Evolutionary conservation across 2,329 filamentous ascomycete genomes (phyloP).

Genomic region (Aspergillus ochraceus): DNA sequence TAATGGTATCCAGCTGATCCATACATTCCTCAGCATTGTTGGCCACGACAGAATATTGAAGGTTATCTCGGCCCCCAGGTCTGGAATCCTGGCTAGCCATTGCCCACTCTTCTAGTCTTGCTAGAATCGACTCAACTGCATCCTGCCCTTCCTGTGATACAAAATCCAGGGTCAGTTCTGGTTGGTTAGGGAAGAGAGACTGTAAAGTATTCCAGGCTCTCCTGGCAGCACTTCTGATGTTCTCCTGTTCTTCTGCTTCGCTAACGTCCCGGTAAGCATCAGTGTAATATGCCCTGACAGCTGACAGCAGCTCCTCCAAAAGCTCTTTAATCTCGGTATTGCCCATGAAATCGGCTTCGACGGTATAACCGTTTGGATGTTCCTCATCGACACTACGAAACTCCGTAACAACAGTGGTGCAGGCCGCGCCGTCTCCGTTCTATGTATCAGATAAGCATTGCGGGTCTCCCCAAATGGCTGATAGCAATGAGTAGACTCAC

Average conservation of each 20-base stretch:
- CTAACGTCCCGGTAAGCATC: constrained; percentile 4
- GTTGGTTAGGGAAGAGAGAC: constrained; percentile 16
- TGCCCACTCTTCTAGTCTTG: constrained; percentile 10
- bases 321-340: constrained; percentile 14
- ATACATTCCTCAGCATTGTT: constrained; percentile 14
- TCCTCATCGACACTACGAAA: constrained; percentile 13
- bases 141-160: constrained; percentile 9
- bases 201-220: constrained; percentile 16
- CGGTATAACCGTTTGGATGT: constrained; percentile 12
- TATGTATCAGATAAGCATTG: neutral
- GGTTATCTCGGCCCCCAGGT: constrained; percentile 12
- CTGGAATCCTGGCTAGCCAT: constrained; percentile 4
- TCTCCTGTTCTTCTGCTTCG: constrained; percentile 8
- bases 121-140: constrained; percentile 9
- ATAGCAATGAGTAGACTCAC: neutral
- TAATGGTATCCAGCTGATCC: constrained; percentile 16
- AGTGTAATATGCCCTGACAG: constrained; percentile 9
- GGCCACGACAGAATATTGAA: constrained; percentile 4
- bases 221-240: constrained; percentile 2
- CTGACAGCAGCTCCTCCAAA: constrained; percentile 16
- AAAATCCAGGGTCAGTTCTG: constrained; percentile 11
- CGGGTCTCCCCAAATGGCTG: neutral
- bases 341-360: constrained; percentile 19
- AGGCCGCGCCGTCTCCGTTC: constrained; percentile 16
- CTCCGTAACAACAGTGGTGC: constrained; percentile 21